Evolutionary conservation across 2,329 filamentous ascomycete genomes (phyloP).

Genomic region (Didymosphaeria variabile): DNA sequence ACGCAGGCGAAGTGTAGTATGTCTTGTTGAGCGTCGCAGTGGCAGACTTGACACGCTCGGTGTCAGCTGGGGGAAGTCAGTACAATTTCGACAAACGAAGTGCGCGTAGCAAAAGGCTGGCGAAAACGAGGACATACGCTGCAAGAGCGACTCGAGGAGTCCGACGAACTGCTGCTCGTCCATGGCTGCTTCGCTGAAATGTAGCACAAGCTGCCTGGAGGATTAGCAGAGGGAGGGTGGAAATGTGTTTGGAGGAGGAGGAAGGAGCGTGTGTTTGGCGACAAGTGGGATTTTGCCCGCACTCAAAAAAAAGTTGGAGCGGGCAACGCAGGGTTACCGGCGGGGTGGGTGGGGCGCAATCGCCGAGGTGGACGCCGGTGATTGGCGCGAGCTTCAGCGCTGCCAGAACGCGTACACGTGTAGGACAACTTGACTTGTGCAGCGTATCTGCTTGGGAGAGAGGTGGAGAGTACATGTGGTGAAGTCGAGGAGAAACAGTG

Average conservation of each 20-base stretch:
- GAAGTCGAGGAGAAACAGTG: not conserved
- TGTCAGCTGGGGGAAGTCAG: slow-evolving; percentile 74
- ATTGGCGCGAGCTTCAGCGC: not conserved
- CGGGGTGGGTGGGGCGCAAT: slow-evolving; percentile 10
- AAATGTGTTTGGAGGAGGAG: not conserved
- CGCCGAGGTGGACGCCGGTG: slow-evolving; percentile 5
- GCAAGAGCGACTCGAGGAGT: slow-evolving; percentile 86
- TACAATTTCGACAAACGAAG: slow-evolving; percentile 3
- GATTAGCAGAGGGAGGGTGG: slow-evolving; percentile 1
- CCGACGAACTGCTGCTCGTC: slow-evolving; percentile 84
- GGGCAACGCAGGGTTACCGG: slow-evolving; percentile 12
- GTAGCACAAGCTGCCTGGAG: slow-evolving; percentile 12
- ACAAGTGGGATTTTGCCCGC: slow-evolving; percentile 16
- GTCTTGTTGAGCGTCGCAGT: slow-evolving; percentile 91
- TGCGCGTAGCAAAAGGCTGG: slow-evolving; percentile 16
- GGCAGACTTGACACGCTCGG: slow-evolving; percentile 77
- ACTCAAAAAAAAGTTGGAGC: slow-evolving; percentile 13
- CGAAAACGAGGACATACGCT: slow-evolving; percentile 70
- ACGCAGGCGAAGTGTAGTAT: slow-evolving; percentile 87
- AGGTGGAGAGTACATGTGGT: not conserved
- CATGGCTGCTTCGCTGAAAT: slow-evolving; percentile 59
- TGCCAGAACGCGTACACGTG: not conserved
- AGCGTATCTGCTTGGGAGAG: not conserved
- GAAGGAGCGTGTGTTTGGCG: slow-evolving; percentile 12
- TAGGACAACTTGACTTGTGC: not conserved